Conservation (phyloP, 78 protist genomes). For the Dictyostelium firmibasis region DNA sequence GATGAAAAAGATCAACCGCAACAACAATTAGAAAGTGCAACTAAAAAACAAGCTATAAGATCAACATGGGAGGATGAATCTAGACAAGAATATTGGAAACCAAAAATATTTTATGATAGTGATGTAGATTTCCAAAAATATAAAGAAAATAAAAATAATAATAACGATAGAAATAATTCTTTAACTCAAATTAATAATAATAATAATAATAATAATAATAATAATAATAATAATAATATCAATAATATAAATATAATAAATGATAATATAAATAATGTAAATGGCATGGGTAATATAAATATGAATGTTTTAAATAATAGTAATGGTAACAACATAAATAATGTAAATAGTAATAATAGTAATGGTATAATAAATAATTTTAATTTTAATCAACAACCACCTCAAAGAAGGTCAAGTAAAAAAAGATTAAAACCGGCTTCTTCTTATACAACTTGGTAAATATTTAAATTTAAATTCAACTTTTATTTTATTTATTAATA, state of each 20-base stretch:
- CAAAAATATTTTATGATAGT: slow-evolving; percentile 16
- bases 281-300: too few relatives aligned
- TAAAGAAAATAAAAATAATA: neutral
- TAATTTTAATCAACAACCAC: neutral
- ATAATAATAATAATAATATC: neutral
- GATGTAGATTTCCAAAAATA: slow-evolving; percentile 1
- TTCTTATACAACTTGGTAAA: neutral
- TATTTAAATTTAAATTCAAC: neutral
- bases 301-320: neutral
- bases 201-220: neutral
- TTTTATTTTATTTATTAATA: neutral
- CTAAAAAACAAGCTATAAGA: slow-evolving; percentile 23
- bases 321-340: neutral
- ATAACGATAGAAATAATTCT: neutral
- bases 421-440: neutral
- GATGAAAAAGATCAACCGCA: slow-evolving; percentile 2
- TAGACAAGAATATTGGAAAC: slow-evolving; percentile 2
- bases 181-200: neutral
- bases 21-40: neutral
- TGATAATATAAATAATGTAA: neutral
- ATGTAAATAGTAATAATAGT: slow-evolving; percentile 13
- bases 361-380: neutral
- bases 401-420: slow-evolving; percentile 2
- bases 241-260: neutral
- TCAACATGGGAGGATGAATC: slow-evolving; percentile 57